Conservation (phyloP, 768 basidiomycete species). For the Suillus cothurnatus region DNA sequence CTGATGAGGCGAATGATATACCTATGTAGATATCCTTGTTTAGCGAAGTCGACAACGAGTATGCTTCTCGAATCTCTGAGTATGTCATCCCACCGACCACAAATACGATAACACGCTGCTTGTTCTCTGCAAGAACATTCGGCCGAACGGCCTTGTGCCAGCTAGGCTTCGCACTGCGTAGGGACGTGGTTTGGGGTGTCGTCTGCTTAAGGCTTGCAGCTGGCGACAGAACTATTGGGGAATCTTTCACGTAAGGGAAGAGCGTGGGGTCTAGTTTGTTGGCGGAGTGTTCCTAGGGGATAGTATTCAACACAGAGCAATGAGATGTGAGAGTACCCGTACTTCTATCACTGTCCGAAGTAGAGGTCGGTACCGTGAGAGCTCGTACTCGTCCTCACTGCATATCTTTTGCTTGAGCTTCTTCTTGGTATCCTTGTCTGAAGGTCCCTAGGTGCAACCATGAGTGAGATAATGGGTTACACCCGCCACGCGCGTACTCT, state of each 20-base stretch:
- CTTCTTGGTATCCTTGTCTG: conserved; percentile 79
- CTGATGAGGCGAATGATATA: conserved; percentile 49
- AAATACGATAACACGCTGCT: conserved; percentile 85
- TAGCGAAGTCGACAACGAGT: conserved; percentile 69
- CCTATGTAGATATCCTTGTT: conserved; percentile 94
- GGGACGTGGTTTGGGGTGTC: conserved; percentile 64
- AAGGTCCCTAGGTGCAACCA: conserved; percentile 52
- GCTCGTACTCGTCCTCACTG: conserved; percentile 93
- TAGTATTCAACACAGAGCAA: conserved; percentile 1
- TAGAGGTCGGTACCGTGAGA: conserved; percentile 90
- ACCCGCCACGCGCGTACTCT: conserved; percentile 54
- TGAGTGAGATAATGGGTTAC: background rate
- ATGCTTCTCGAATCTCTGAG: conserved; percentile 90
- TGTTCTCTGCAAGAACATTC: conserved; percentile 50
- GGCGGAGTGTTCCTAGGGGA: conserved; percentile 72
- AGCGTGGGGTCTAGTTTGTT: conserved; percentile 74
- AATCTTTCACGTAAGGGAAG: conserved; percentile 91
- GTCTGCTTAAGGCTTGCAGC: conserved; percentile 50
- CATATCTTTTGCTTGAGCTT: conserved; percentile 75
- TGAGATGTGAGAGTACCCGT: conserved; percentile 11
- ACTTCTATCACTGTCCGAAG: conserved; percentile 86
- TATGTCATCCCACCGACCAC: conserved; percentile 95
- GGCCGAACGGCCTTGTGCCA: conserved; percentile 82
- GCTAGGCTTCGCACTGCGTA: conserved; percentile 86
- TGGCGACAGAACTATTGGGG: conserved; percentile 55